These are phyloP conservation scores for Keqinozyma sinolaborantium DNA, from an alignment of 1,139 yeast species.

Conservation along the genomic window DNA sequence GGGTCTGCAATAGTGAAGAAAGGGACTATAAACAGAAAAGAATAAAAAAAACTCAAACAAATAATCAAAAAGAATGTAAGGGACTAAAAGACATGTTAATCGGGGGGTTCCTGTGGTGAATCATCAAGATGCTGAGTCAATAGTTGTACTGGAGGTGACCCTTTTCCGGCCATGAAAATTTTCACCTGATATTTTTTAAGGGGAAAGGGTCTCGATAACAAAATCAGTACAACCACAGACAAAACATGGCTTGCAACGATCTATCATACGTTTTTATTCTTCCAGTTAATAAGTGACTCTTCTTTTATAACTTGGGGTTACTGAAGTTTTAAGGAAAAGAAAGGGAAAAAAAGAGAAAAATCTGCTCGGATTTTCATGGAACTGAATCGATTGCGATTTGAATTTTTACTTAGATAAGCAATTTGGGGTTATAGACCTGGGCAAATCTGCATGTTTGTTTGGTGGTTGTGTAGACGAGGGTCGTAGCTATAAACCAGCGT, in stretches of 20 bases:
- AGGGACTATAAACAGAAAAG: neutral
- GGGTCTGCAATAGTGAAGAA: neutral
- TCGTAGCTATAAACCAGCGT: too few relatives aligned
- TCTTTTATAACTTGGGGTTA: neutral
- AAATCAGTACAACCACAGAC: neutral
- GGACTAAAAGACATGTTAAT: neutral
- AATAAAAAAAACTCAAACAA: neutral
- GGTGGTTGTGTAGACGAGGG: too few relatives aligned
- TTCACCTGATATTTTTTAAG: too few relatives aligned
- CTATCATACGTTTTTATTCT: neutral
- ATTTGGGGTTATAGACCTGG: constrained; percentile 1
- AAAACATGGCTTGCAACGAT: neutral
- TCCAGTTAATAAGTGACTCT: neutral
- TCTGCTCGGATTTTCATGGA: neutral
- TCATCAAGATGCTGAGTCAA: too few relatives aligned
- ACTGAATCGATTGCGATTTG: neutral
- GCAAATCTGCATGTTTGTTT: too few relatives aligned
- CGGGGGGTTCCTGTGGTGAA: too few relatives aligned
- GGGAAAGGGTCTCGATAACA: neutral
- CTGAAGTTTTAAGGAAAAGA: neutral
- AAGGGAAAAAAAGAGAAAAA: neutral
- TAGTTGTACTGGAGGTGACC: too few relatives aligned
- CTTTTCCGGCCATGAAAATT: too few relatives aligned
- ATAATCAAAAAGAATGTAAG: neutral
- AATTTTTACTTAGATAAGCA: neutral